Percentiles rank a stretch among this genome's conserved stretches.
phyloP scores from a whole-genome alignment of 2,329 filamentous ascomycete genomes.

The Aspergillus fumigatus region DNA sequence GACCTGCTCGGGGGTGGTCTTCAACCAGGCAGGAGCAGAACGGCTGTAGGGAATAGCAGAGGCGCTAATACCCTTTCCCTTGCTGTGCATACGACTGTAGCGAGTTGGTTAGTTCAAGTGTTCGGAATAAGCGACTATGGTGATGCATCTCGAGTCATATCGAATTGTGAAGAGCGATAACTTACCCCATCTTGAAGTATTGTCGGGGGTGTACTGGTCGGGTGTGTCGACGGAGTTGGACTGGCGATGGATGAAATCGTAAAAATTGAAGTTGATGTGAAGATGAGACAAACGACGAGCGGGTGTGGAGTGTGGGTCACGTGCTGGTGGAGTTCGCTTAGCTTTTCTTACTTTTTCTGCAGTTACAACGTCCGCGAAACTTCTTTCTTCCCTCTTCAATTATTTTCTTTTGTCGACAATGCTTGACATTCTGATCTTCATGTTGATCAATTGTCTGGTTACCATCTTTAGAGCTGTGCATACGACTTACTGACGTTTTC shows the following conservation, averaged over 20 bases:
- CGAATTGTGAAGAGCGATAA: background rate
- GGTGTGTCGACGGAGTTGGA: conserved; percentile 29
- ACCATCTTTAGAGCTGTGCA: background rate
- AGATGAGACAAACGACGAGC: conserved; percentile 10
- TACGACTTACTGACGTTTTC: background rate
- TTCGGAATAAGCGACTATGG: background rate
- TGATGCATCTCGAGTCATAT: background rate
- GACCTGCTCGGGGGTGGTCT: conserved; percentile 97
- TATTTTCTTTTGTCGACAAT: background rate
- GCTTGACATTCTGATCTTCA: background rate
- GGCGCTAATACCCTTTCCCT: conserved; percentile 97
- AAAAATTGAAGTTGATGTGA: conserved; percentile 3
- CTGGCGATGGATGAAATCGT: conserved; percentile 8
- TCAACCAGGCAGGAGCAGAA: conserved; percentile 88
- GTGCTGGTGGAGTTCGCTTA: conserved; percentile 22
- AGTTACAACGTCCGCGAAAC: too few relatives aligned
- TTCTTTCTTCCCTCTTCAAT: background rate
- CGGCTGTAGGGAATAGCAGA: conserved; percentile 97
- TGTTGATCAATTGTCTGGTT: background rate
- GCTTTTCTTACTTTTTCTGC: conserved; percentile 25
- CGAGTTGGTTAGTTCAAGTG: background rate
- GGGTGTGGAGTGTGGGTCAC: conserved; percentile 29
- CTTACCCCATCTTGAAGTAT: conserved; percentile 16
- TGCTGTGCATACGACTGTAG: conserved; percentile 85
- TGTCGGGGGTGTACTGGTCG: conserved; percentile 21